Evolutionary conservation across 1,284 basidiomycete genomes (phyloP), one percentile per base, ranked within the genome.

Genomic region (Sanghuangporus weigelae): DNA sequence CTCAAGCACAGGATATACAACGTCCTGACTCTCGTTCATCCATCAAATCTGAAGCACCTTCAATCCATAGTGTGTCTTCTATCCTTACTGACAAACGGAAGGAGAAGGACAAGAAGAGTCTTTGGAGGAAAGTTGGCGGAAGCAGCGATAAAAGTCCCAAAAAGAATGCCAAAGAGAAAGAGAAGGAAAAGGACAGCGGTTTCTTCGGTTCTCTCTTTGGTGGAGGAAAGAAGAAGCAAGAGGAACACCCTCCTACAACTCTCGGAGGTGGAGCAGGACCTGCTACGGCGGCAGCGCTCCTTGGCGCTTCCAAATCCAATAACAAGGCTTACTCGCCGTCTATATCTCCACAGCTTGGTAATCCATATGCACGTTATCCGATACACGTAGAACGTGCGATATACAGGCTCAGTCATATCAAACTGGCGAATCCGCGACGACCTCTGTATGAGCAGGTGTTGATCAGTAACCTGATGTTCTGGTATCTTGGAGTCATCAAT

Each of bases 391-490:
- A 99, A 76, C 86, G 96, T 26, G 96, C 96, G 2, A 96, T 99
- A 59, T 99, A 99, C 76, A 83, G 96, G 59, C 79, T 99, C 58
- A 95, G 92, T 73, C 96, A 99, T 73, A 98, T 99, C 81, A 99
- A 99, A 77, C 82, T 99, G 51, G 96, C 97, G 26, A 98, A 99
- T 75, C 96, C 96, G 10, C 84, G 97, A 59, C 82, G 96, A 50
- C 95, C 97, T 19, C 81, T 99, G 16, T 98, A 97, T 71, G 97
- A 99, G 78, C 96, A 99, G 75, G 96, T 99, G 57, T 79, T 99
- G 66, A 99, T 99, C 75, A 97, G 95, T 71, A 99, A 99, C 75
- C 81, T 99, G 69, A 99, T 98, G 96, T 99, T 99, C 81, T 99
- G 96, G 96, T 99, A 99, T 74, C 83, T 99, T 46, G 93, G 94